These are phyloP conservation scores for Solanum neorickii DNA, from an alignment of 257 asterid genomes.

Conservation along the genomic window DNA sequence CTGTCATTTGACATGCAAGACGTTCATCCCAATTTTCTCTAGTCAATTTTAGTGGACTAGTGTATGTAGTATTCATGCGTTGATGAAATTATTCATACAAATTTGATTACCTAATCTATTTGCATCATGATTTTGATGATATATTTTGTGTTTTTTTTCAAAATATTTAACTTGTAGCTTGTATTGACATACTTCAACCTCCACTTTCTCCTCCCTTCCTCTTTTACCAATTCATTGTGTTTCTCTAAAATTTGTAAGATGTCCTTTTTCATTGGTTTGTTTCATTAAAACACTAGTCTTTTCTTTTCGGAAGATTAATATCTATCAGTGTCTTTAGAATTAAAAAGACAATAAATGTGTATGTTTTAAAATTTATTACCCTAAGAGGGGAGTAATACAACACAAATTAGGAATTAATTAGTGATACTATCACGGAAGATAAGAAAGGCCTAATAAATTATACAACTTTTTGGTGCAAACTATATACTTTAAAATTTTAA, in stretches of 20 bases:
- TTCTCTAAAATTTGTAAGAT: background rate
- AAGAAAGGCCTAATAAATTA: too few relatives aligned
- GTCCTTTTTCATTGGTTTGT: background rate
- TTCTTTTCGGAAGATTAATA: background rate
- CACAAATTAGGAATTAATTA: background rate
- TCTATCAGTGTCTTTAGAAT: too few relatives aligned
- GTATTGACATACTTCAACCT: background rate
- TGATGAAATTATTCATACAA: background rate
- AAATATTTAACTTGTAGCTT: background rate
- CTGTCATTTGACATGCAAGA: background rate
- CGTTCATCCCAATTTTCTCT: background rate
- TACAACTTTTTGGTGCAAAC: background rate
- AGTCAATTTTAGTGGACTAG: background rate
- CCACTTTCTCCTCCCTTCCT: background rate
- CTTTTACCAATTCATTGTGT: background rate
- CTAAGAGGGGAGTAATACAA: too few relatives aligned
- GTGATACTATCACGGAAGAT: too few relatives aligned
- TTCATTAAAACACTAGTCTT: background rate
- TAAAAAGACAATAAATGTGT: background rate
- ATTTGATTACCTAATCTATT: background rate
- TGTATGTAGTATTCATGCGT: background rate
- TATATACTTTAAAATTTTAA: too few relatives aligned
- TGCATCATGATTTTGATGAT: background rate
- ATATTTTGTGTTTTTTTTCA: background rate
- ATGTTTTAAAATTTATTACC: too few relatives aligned